Evolutionary conservation across 2,329 filamentous ascomycete genomes (phyloP).

Genomic region (Hymenoscyphus repandus): DNA sequence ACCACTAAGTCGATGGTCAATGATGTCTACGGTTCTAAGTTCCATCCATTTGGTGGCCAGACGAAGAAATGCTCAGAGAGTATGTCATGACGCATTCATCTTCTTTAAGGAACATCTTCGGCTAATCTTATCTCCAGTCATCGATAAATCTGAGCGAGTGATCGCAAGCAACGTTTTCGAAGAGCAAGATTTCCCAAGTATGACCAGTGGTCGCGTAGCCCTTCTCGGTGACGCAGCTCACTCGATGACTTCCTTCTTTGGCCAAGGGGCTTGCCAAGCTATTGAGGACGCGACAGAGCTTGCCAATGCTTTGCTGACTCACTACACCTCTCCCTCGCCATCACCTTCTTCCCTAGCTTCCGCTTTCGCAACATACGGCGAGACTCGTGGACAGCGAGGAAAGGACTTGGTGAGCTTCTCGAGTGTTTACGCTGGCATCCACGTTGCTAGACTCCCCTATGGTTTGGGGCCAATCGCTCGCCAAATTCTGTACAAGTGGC

Average conservation of each 20-base stretch:
- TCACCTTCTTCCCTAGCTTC: neutral
- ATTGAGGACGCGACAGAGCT: slow-evolving; percentile 2
- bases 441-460: slow-evolving; percentile 1
- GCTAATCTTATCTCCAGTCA: neutral
- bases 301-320: neutral
- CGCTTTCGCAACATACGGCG: neutral
- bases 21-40: slow-evolving; percentile 1
- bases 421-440: neutral
- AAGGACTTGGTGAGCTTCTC: neutral
- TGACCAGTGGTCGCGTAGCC: slow-evolving; percentile 1
- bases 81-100: neutral
- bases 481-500: neutral
- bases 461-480: neutral
- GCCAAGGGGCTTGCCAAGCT: slow-evolving; percentile 1
- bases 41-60: neutral
- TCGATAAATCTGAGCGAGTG: slow-evolving; percentile 1
- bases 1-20: slow-evolving; percentile 1
- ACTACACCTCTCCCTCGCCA: neutral
- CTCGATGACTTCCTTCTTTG: slow-evolving; percentile 3
- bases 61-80: neutral
- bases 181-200: slow-evolving; percentile 4
- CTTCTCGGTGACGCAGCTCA: slow-evolving; percentile 1
- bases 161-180: slow-evolving; percentile 2
- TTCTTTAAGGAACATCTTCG: neutral
- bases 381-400: neutral